phyloP scores from a whole-genome alignment of 306 rosid genomes.

The Vigna unguiculata region DNA sequence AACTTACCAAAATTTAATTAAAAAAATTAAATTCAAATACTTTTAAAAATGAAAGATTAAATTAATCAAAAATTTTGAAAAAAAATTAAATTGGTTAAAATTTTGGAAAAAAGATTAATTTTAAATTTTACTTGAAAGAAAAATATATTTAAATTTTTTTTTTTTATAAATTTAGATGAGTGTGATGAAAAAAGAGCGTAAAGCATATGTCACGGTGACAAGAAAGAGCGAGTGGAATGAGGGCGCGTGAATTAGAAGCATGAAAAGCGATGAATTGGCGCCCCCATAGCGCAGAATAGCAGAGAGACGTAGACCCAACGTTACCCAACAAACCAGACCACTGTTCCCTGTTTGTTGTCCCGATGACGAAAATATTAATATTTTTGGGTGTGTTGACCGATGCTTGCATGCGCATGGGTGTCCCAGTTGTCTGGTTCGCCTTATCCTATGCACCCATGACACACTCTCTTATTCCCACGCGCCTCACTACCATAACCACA shows the following conservation, averaged over 20 bases:
- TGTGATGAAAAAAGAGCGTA: not conserved
- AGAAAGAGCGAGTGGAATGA: not conserved
- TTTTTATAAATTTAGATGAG: too few relatives aligned
- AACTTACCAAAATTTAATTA: too few relatives aligned
- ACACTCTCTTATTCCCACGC: constrained; percentile 13
- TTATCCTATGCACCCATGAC: constrained; percentile 41
- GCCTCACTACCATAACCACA: constrained; percentile 1
- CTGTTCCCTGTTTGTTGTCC: constrained; percentile 44
- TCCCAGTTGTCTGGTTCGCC: constrained; percentile 44
- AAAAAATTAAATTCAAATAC: too few relatives aligned
- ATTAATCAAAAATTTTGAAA: too few relatives aligned
- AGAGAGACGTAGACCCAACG: constrained; percentile 66
- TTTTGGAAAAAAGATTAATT: too few relatives aligned
- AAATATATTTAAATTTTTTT: too few relatives aligned
- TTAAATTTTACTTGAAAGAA: too few relatives aligned
- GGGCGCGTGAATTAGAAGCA: constrained; percentile 29
- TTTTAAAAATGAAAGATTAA: too few relatives aligned
- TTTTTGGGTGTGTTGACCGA: constrained; percentile 45
- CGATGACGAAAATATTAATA: not conserved
- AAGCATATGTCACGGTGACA: not conserved
- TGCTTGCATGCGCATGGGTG: constrained; percentile 47
- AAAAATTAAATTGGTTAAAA: too few relatives aligned
- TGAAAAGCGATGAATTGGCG: constrained; percentile 35
- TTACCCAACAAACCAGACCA: constrained; percentile 36
- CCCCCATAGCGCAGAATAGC: constrained; percentile 42